Percentiles rank a stretch among this genome's conserved stretches.
phyloP scores from a whole-genome alignment of 495 filamentous ascomycete species.

The Penicillium turbatum region DNA sequence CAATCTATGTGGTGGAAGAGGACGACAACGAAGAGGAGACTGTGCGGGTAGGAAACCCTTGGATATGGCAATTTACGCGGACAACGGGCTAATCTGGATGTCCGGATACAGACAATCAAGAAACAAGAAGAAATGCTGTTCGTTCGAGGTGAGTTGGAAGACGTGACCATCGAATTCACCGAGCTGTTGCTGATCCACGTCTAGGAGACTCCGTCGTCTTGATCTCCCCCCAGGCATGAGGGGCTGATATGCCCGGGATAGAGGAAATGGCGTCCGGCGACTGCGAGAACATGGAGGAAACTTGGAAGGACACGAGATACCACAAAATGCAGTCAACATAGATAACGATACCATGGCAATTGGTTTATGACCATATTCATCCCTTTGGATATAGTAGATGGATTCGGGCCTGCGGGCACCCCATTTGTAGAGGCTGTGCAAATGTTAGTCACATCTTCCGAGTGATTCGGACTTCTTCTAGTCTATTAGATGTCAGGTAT shows the following conservation, averaged over 20 bases:
- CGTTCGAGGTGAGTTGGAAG: slow-evolving; percentile 69
- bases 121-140: slow-evolving; percentile 99
- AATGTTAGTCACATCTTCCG: slow-evolving; percentile 11
- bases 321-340: slow-evolving; percentile 23
- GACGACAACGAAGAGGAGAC: slow-evolving; percentile 82
- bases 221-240: slow-evolving; percentile 72
- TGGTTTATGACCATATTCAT: slow-evolving; percentile 15
- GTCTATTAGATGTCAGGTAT: background rate
- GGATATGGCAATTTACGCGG: background rate
- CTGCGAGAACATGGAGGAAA: slow-evolving; percentile 5
- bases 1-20: slow-evolving; percentile 80
- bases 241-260: slow-evolving; percentile 13
- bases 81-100: slow-evolving; percentile 11
- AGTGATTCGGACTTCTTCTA: slow-evolving; percentile 19
- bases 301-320: slow-evolving; percentile 19
- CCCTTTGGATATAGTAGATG: slow-evolving; percentile 1
- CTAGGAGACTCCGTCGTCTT: slow-evolving; percentile 93
- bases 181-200: slow-evolving; percentile 7
- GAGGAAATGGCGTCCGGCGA: slow-evolving; percentile 25
- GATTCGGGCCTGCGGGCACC: background rate
- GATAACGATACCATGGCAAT: slow-evolving; percentile 33
- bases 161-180: background rate
- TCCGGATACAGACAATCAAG: slow-evolving; percentile 68
- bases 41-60: slow-evolving; percentile 51
- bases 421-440: background rate